Conservation (phyloP, 352 stramenopile species). For the Globisporangium paroecandrum region DNA sequence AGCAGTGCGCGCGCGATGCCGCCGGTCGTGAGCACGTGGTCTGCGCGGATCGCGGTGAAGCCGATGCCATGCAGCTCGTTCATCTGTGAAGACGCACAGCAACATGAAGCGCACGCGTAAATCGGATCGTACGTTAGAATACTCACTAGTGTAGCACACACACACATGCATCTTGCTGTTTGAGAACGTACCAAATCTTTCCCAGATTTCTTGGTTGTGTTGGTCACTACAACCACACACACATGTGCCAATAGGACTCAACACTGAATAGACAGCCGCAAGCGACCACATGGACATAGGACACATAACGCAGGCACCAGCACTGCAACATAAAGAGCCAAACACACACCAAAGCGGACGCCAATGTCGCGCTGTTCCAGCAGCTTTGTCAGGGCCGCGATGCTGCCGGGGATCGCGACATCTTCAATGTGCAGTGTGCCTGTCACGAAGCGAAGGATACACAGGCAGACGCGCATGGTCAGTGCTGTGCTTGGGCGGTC, state of each 20-base stretch:
- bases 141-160: not conserved
- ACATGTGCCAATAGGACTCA: not conserved
- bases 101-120: not conserved
- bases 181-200: conserved; percentile 30
- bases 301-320: not conserved
- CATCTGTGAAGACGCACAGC: conserved; percentile 22
- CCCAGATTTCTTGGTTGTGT: conserved; percentile 63
- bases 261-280: not conserved
- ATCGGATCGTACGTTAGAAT: not conserved
- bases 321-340: not conserved
- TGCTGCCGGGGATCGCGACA: conserved; percentile 33
- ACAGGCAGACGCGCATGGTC: not conserved
- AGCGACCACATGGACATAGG: not conserved
- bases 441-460: conserved; percentile 11
- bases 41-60: conserved; percentile 30
- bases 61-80: conserved; percentile 45
- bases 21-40: conserved; percentile 45
- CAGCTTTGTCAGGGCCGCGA: conserved; percentile 36
- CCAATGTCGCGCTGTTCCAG: conserved; percentile 25
- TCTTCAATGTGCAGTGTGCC: conserved; percentile 58
- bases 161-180: not conserved
- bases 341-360: conserved; percentile 46
- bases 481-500: too few relatives aligned
- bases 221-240: conserved; percentile 37
- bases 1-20: conserved; percentile 39